Evolutionary conservation across 345 rosid species (phyloP).

Genomic region (Hibiscus tridactylites): DNA sequence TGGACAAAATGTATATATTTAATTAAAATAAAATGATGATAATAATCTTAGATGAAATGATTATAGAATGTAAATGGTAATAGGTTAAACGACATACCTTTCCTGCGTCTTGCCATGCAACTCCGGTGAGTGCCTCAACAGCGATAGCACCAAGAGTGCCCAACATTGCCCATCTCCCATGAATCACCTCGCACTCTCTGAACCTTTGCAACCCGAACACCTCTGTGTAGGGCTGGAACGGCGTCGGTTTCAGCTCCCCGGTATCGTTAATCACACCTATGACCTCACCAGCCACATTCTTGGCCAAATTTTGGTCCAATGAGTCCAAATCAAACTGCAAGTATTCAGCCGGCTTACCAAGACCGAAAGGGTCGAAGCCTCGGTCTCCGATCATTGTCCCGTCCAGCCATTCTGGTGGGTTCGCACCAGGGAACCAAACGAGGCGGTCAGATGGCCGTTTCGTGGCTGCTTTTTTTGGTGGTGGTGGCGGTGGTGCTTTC

Average conservation of each 20-base stretch:
- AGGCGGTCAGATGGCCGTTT: conserved; percentile 31
- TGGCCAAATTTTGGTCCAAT: conserved; percentile 83
- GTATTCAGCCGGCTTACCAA: conserved; percentile 80
- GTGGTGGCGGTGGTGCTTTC: background rate
- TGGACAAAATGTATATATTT: too few relatives aligned
- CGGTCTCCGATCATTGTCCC: conserved; percentile 78
- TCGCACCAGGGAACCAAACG: conserved; percentile 71
- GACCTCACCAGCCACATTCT: conserved; percentile 64
- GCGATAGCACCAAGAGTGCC: conserved; percentile 63
- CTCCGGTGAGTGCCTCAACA: conserved; percentile 61
- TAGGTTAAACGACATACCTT: conserved; percentile 30
- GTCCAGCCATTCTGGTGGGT: conserved; percentile 69
- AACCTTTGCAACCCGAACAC: conserved; percentile 80
- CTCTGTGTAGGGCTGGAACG: conserved; percentile 82
- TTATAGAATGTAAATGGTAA: background rate
- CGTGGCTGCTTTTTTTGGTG: conserved; percentile 19
- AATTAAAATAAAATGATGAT: too few relatives aligned
- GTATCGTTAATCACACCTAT: conserved; percentile 46
- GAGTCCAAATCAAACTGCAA: conserved; percentile 74
- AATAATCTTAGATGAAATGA: too few relatives aligned
- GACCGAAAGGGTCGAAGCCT: conserved; percentile 83
- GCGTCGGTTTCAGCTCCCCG: conserved; percentile 57
- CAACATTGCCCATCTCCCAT: conserved; percentile 90
- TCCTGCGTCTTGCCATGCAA: conserved; percentile 74
- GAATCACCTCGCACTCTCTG: conserved; percentile 91